Evolutionary conservation across 1,284 basidiomycete species (phyloP).

Genomic region (Cutaneotrichosporon dermatis): DNA sequence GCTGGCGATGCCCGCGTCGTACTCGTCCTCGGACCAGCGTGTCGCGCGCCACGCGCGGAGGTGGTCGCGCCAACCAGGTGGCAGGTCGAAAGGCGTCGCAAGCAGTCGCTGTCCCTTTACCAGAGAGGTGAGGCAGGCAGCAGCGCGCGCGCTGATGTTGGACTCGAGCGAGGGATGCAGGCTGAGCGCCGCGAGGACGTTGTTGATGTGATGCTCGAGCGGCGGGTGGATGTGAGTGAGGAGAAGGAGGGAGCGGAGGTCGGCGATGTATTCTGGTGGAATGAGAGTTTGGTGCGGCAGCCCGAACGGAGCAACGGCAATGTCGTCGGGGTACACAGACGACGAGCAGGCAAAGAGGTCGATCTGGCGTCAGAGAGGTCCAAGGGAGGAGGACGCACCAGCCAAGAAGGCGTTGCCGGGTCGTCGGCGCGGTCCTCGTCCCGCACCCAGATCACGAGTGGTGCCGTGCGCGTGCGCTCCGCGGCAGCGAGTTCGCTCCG

Average conservation of each 20-base stretch:
- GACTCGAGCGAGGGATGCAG: constrained; percentile 33
- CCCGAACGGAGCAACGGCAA: constrained; percentile 16
- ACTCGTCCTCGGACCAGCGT: neutral
- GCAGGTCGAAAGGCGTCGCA: constrained; percentile 25
- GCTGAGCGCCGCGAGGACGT: constrained; percentile 37
- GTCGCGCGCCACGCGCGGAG: constrained; percentile 13
- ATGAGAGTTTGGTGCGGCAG: constrained; percentile 16
- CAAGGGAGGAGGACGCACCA: constrained; percentile 23
- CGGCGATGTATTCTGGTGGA: constrained; percentile 26
- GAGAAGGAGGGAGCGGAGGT: constrained; percentile 30
- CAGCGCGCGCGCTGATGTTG: constrained; percentile 27
- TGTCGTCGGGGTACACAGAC: constrained; percentile 7
- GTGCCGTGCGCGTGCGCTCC: constrained; percentile 9
- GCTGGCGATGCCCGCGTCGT: neutral
- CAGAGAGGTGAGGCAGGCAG: constrained; percentile 22
- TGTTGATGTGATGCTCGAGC: constrained; percentile 35
- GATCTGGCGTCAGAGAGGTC: constrained; percentile 21
- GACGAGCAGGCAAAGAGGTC: constrained; percentile 33
- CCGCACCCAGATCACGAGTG: constrained; percentile 39
- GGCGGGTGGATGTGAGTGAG: constrained; percentile 42
- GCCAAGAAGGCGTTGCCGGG: constrained; percentile 27
- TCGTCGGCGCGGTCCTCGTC: constrained; percentile 21
- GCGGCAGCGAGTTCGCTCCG: constrained; percentile 3
- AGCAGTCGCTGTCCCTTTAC: constrained; percentile 37
- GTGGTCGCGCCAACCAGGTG: constrained; percentile 21